Conservation (phyloP, 352 stramenopile species). For the Globisporangium heterothallicum region DNA sequence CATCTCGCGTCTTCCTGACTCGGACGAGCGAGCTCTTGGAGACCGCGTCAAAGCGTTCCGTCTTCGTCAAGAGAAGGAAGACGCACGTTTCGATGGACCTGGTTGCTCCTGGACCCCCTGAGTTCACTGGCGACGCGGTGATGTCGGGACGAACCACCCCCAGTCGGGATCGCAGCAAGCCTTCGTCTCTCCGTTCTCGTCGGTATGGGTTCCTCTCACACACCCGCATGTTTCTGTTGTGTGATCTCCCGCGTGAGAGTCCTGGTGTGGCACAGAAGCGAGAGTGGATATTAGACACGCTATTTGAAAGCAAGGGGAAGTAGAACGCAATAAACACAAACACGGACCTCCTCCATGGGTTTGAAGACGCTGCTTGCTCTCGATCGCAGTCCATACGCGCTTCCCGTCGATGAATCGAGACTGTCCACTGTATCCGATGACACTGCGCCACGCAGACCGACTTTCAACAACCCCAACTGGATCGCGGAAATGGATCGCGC, state of each 20-base stretch:
- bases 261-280: too few species aligned
- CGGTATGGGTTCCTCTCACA: conserved; percentile 10
- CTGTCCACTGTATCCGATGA: conserved; percentile 20
- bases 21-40: background rate
- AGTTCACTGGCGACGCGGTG: too few species aligned
- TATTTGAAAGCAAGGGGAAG: too few species aligned
- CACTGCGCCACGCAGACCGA: conserved; percentile 13
- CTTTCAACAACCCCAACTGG: conserved; percentile 36
- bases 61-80: too few species aligned
- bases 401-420: conserved; percentile 28
- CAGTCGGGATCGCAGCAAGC: conserved; percentile 50
- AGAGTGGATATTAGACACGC: too few species aligned
- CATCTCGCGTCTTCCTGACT: too few species aligned
- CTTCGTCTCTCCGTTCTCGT: conserved; percentile 10
- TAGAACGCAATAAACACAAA: background rate
- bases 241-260: conserved; percentile 1
- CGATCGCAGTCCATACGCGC: conserved; percentile 23
- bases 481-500: conserved; percentile 41
- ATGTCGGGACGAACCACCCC: conserved; percentile 63
- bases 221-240: conserved; percentile 20
- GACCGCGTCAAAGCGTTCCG: too few species aligned
- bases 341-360: conserved; percentile 26
- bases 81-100: too few species aligned
- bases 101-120: too few species aligned
- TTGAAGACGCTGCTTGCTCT: conserved; percentile 38